A percentile compares a stretch with the other conserved stretches of the same genome.
phyloP scores from a whole-genome alignment of 106 monocot genomes.

The Amphibolis antarctica region DNA sequence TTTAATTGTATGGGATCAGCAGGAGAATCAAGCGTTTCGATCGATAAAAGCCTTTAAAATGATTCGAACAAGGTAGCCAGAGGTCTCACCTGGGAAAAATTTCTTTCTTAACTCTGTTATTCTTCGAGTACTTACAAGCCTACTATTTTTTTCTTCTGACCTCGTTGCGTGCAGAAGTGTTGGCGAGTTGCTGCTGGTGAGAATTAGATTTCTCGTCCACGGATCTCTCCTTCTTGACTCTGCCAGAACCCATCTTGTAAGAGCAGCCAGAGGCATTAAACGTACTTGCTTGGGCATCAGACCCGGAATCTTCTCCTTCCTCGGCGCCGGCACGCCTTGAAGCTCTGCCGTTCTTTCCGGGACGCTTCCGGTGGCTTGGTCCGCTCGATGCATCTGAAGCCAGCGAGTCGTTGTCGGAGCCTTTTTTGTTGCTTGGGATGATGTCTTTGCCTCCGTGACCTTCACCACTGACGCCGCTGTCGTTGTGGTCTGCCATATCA shows the following conservation, averaged over 20 bases:
- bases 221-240: background rate
- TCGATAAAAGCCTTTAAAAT: too few species aligned
- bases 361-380: background rate
- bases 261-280: background rate
- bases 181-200: background rate
- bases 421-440: background rate
- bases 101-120: background rate
- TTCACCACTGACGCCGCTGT: conserved; percentile 1
- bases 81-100: background rate
- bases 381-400: conserved; percentile 10
- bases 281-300: background rate
- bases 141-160: conserved; percentile 1
- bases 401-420: conserved; percentile 1
- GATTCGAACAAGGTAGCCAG: too few species aligned
- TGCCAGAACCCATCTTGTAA: background rate
- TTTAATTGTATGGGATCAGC: too few species aligned
- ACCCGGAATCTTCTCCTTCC: background rate
- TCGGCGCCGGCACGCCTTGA: background rate
- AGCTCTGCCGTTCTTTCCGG: background rate
- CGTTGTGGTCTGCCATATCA: background rate
- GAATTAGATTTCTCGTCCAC: background rate
- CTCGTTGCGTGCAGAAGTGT: background rate
- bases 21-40: too few species aligned
- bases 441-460: background rate
- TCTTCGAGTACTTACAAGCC: background rate